Base-by-base conservation (phyloP, 1,139 yeast species). In the Saccharomyces hybrid region DNA sequence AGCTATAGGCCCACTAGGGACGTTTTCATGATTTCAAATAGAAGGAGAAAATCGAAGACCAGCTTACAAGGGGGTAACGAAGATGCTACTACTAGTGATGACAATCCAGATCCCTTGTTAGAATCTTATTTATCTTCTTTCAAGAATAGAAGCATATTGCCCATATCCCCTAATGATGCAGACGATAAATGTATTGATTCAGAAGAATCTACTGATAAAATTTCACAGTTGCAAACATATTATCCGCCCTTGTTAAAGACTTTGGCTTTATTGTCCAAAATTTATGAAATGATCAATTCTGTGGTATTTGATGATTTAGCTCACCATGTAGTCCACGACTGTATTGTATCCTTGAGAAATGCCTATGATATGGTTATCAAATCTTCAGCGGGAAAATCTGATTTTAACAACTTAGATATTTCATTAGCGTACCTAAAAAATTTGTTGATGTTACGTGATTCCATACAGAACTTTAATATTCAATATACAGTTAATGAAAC, bases 241-340 rank as follows among this genome's bases (percentile, higher is more conserved):
- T 90, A 87, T 66, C 82, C 88, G 8, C 96, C 97, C 0, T 75
- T 91, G 54, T 80, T 82, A 1, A 82, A 81, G 55, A 85, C 96
- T 0, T 73, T 90, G 47, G 78, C 87, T 0, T 72, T 91, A 14
- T 73, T 91, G 38, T 84, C 91, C 26, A 87, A 83, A 64, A 85
- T 91, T 25, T 88, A 89, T 66, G 95, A 88, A 64, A 75, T 90
- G 61, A 80, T 91, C 27, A 84, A 85, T 60, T 81, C 86, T 1
- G 75, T 80, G 8, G 88, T 90, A 1, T 91, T 91, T 72, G 96
- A 90, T 65, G 96, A 89, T 65, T 72, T 91, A 59, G 96, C 97
- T 0, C 96, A 90, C 67, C 82, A 86, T 54, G 83, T 89, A 55
- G 88, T 91, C 5, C 96, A 88, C 65, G 81, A 86, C 50, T 86